These are phyloP conservation scores for Coemansia guatemalensis DNA, from an alignment of 192 early-diverging fungal genomes.

Conservation along the genomic window DNA sequence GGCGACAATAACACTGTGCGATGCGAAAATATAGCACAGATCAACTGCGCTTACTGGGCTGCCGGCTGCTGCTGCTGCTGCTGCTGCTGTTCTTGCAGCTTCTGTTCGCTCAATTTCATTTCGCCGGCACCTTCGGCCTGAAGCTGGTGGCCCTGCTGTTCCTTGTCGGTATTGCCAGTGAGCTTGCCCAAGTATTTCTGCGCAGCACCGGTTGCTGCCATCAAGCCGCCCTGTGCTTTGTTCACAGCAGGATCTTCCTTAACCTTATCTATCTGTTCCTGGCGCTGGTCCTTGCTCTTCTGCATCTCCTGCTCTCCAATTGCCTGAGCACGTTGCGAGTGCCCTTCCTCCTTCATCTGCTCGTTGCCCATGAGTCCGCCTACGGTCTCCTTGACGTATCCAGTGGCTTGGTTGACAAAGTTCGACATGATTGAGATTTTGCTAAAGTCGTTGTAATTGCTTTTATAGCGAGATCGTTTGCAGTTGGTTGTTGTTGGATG, in stretches of 20 bases:
- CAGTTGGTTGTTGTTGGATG: not conserved
- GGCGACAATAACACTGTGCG: not conserved
- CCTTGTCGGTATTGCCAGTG: conserved; percentile 16
- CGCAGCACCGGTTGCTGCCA: conserved; percentile 15
- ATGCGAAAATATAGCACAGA: not conserved
- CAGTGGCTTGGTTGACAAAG: conserved; percentile 19
- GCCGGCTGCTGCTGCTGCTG: not conserved
- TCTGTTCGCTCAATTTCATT: not conserved
- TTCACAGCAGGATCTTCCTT: conserved; percentile 5
- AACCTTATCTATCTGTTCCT: not conserved
- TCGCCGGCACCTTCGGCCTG: conserved; percentile 19
- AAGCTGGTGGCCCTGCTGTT: conserved; percentile 13
- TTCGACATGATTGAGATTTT: conserved; percentile 11
- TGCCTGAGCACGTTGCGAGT: conserved; percentile 16
- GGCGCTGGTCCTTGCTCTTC: not conserved
- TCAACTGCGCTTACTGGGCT: not conserved
- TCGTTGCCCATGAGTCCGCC: conserved; percentile 17
- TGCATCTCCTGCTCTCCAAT: conserved; percentile 21
- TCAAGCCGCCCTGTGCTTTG: not conserved
- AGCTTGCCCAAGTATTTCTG: conserved; percentile 26
- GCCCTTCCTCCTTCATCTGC: conserved; percentile 10
- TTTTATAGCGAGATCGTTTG: not conserved
- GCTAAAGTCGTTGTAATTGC: not conserved
- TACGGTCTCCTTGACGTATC: conserved; percentile 20
- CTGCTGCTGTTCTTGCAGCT: not conserved